Evolutionary conservation across 805 yeast species (phyloP).

Genomic region (Hanseniaspora pseudoguilliermondii): DNA sequence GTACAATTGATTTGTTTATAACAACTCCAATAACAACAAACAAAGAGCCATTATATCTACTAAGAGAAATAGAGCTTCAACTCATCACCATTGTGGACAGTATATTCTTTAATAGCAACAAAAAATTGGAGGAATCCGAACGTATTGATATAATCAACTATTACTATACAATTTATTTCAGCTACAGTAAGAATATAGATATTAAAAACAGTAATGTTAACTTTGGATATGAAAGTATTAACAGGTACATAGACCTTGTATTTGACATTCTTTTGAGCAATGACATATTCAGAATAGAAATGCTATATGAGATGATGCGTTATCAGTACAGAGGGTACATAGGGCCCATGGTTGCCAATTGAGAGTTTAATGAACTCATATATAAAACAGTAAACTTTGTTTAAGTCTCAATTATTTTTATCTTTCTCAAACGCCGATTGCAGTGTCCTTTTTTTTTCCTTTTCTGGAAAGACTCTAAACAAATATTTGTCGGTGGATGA

Average conservation of each 20-base stretch:
- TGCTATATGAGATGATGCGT: slow-evolving; percentile 2
- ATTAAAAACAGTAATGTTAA: not conserved
- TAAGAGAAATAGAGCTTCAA: slow-evolving; percentile 17
- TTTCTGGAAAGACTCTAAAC: too few relatives aligned
- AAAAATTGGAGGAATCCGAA: not conserved
- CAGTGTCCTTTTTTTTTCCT: too few relatives aligned
- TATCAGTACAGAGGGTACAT: slow-evolving; percentile 3
- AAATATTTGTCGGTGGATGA: not conserved
- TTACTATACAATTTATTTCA: slow-evolving; percentile 10
- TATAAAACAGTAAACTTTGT: too few relatives aligned
- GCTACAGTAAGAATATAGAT: slow-evolving; percentile 11
- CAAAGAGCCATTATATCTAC: slow-evolving; percentile 15
- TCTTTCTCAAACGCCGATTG: too few relatives aligned
- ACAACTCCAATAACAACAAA: slow-evolving; percentile 17
- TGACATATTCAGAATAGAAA: not conserved
- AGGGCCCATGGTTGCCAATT: not conserved
- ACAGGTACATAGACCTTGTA: slow-evolving; percentile 2
- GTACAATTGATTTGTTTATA: slow-evolving; percentile 15
- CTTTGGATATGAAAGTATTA: slow-evolving; percentile 2
- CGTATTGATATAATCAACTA: slow-evolving; percentile 6
- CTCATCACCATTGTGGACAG: slow-evolving; percentile 11
- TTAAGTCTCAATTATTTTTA: too few relatives aligned
- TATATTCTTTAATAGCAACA: not conserved
- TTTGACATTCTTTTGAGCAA: slow-evolving; percentile 3
- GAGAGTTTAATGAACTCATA: too few relatives aligned